These are phyloP conservation scores for Uromyces viciae-fabae DNA, from an alignment of 1,284 basidiomycete genomes.

Conservation along the genomic window DNA sequence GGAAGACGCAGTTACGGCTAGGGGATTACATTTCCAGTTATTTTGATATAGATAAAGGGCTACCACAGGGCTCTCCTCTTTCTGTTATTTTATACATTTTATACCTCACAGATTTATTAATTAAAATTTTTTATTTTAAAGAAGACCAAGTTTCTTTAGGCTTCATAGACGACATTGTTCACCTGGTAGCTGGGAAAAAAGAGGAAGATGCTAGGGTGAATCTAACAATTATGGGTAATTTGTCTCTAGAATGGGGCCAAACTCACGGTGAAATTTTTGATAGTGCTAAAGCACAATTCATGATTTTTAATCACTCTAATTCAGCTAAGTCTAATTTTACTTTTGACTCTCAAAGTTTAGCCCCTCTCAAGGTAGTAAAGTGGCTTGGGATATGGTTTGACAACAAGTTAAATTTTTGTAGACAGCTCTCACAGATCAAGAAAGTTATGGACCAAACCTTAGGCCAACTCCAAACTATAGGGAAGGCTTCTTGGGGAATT, in stretches of 20 bases:
- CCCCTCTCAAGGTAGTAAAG: not conserved
- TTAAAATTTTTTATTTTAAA: not conserved
- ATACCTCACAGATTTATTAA: slow-evolving; percentile 4
- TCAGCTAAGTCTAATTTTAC: not conserved
- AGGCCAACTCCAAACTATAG: not conserved
- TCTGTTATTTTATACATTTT: slow-evolving; percentile 18
- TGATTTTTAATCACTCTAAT: not conserved
- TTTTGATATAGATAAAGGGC: not conserved
- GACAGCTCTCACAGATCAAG: not conserved
- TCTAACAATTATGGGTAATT: not conserved
- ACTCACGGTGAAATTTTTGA: slow-evolving; percentile 15
- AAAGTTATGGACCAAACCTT: not conserved
- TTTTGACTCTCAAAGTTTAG: not conserved
- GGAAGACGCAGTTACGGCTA: not conserved
- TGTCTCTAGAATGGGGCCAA: not conserved
- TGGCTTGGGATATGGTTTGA: slow-evolving; percentile 21
- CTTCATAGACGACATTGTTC: not conserved
- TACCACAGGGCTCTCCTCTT: slow-evolving; percentile 30
- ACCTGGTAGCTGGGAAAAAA: not conserved
- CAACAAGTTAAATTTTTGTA: not conserved
- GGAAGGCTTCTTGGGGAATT: not conserved
- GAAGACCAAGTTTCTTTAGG: not conserved
- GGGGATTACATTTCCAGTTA: not conserved
- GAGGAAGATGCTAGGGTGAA: not conserved
- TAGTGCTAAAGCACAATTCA: slow-evolving; percentile 8